Conservation (phyloP, 148 eudicot genomes). For the Beta vulgaris region DNA sequence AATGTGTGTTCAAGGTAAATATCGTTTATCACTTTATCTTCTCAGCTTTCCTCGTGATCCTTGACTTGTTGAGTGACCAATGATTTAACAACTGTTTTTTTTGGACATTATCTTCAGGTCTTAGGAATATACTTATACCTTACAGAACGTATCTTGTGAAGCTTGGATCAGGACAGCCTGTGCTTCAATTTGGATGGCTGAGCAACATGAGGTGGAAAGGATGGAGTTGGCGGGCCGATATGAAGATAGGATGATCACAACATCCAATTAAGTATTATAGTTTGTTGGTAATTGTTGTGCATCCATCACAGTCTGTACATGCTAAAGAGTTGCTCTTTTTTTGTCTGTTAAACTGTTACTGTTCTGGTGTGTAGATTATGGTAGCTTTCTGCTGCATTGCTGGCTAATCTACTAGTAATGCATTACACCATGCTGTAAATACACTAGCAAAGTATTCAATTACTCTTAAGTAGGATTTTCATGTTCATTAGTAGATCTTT, state of each 20-base stretch:
- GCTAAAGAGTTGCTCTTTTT: not conserved
- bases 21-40: no score
- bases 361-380: not conserved
- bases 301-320: slow-evolving; percentile 3
- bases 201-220: slow-evolving; percentile 65
- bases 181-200: slow-evolving; percentile 65
- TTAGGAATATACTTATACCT: slow-evolving; percentile 77
- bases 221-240: slow-evolving; percentile 37
- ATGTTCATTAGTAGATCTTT: not conserved
- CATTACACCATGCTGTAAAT: not conserved
- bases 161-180: slow-evolving; percentile 50
- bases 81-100: slow-evolving; percentile 3
- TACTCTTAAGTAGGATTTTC: not conserved
- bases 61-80: not conserved
- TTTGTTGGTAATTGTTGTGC: not conserved
- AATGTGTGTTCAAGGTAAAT: slow-evolving; percentile 88
- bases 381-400: not conserved
- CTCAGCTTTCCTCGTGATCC: not conserved
- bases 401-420: not conserved
- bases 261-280: not conserved
- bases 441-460: not conserved
- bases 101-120: slow-evolving; percentile 48
- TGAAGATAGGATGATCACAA: slow-evolving; percentile 26
- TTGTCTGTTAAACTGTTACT: not conserved
- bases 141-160: slow-evolving; percentile 76